phyloP scores from a whole-genome alignment of 202 grass and related monocot genomes.

The Eragrostis tef region DNA sequence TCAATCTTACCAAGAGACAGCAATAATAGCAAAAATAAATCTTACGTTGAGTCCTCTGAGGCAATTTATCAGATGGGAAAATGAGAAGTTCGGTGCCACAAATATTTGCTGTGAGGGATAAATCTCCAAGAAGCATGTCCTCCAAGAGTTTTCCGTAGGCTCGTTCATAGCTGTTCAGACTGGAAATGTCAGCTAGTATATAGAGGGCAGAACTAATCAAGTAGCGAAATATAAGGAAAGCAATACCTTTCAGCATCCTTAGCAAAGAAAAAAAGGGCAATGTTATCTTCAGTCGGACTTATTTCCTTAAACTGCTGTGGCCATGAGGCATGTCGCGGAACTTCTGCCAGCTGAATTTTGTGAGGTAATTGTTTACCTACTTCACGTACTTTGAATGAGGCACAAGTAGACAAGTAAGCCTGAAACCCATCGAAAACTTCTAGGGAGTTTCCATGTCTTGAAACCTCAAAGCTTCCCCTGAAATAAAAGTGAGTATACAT shows the following conservation, averaged over 20 bases:
- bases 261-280: conserved; percentile 98
- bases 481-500: conserved; percentile 49
- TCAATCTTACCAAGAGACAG: conserved; percentile 21
- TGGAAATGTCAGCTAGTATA: conserved; percentile 37
- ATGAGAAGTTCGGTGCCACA: conserved; percentile 75
- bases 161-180: conserved; percentile 68
- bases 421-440: conserved; percentile 80
- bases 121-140: conserved; percentile 69
- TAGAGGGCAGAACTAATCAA: conserved; percentile 24
- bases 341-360: conserved; percentile 76
- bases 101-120: conserved; percentile 72
- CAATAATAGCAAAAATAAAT: conserved; percentile 26
- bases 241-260: conserved; percentile 81
- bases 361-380: conserved; percentile 64
- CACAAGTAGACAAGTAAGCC: conserved; percentile 73
- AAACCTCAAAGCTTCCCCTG: conserved; percentile 91
- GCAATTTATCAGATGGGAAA: conserved; percentile 83
- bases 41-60: conserved; percentile 81
- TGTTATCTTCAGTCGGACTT: conserved; percentile 70
- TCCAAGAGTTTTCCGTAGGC: conserved; percentile 76
- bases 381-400: conserved; percentile 70
- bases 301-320: conserved; percentile 69
- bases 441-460: conserved; percentile 50
- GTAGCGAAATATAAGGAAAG: conserved; percentile 31
- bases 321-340: conserved; percentile 64